A percentile compares a stretch with the other conserved stretches of the same genome.
phyloP scores from a whole-genome alignment of 257 asterid genomes.

The Solanum lignicaule region DNA sequence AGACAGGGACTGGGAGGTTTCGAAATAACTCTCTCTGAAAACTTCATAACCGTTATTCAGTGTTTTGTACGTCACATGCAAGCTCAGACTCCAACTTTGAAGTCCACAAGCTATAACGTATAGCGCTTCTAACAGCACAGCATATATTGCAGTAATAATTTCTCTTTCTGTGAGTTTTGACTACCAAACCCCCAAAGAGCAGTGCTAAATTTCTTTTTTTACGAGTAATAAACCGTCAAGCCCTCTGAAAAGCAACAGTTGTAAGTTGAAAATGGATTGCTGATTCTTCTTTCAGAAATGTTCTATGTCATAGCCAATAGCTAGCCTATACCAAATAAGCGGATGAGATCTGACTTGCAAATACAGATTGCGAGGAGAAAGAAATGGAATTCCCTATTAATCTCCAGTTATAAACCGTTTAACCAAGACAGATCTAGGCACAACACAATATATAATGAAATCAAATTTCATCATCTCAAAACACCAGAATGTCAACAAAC shows the following conservation, averaged over 20 bases:
- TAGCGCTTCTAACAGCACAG: neutral
- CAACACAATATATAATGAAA: neutral
- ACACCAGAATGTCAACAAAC: constrained; percentile 23
- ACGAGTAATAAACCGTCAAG: neutral
- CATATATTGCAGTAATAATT: neutral
- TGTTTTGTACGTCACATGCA: neutral
- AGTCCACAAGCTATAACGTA: neutral
- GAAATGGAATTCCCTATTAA: neutral
- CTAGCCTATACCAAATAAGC: neutral
- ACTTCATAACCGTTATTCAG: neutral
- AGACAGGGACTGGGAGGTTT: neutral
- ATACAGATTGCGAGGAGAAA: neutral
- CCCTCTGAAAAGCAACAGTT: neutral
- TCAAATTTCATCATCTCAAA: constrained; percentile 4
- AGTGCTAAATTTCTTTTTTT: neutral
- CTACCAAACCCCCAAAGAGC: neutral
- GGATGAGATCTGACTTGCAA: neutral
- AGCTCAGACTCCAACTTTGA: neutral
- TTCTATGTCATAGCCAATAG: neutral
- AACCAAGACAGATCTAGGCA: neutral
- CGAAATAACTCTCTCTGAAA: neutral
- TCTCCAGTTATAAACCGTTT: neutral
- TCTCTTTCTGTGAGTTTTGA: neutral
- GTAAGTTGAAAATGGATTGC: neutral
- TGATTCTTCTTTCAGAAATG: neutral